Evolutionary conservation across 1,139 yeast genomes (phyloP), one percentile per base, ranked within the genome.

Genomic region (Hansenula sp.): DNA sequence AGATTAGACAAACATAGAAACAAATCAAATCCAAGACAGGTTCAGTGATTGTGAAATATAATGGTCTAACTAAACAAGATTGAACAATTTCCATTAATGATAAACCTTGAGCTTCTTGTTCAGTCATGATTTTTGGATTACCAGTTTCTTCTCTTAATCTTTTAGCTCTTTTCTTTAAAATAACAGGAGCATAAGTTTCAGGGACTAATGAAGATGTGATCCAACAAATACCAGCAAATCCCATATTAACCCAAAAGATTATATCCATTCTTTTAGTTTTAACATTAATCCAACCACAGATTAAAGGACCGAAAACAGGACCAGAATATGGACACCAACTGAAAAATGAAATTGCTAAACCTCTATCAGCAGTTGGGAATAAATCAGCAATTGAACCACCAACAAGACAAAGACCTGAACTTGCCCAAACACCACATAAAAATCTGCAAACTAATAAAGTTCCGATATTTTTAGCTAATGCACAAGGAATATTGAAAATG

Each of bases 321-420:
- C 96, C 96, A 43, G 93, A 83, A 64, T 89, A 89, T 4, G 97
- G 97, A 46, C 32, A 29, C 95, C 91, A 58, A 89, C 89, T 29
- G 95, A 89, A 62, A 89, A 90, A 57, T 84, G 96, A 95, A 66
- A 89, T 89, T 30, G 96, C 96, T 58, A 83, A 77, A 54, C 96
- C 96, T 69, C 96, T 77, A 2, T 90, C 79, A 54, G 81, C 86
- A 38, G 79, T 74, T 45, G 85, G 85, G 72, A 81, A 80, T 70
- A 90, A 77, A 67, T 90, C 97, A 42, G 94, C 94, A 50, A 90
- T 77, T 37, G 96, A 84, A 41, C 96, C 96, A 61, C 96, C 96
- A 43, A 89, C 96, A 44, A 87, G 74, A 41, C 93, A 83, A 43
- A 90, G 73, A 28, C 94, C 96, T 13, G 95, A 85, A 37, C 93